These are phyloP conservation scores for Novymonas esmeraldas DNA, from an alignment of 208 protist genomes.

Conservation along the genomic window DNA sequence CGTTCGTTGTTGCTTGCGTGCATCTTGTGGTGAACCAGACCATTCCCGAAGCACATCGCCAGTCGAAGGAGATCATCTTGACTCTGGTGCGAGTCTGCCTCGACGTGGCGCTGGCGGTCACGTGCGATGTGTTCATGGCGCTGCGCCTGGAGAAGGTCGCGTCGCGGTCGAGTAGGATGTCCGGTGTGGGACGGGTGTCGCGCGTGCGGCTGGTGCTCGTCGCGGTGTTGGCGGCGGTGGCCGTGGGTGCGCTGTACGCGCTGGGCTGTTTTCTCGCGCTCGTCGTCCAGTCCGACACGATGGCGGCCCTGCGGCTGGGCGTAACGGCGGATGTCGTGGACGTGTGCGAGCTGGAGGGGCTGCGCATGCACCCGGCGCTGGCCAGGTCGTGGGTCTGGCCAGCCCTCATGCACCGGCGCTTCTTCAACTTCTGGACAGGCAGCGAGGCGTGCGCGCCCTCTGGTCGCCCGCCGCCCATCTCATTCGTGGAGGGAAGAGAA, in stretches of 20 bases:
- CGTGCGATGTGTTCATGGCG: background rate
- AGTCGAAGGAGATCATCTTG: constrained; percentile 59
- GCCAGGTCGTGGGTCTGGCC: constrained; percentile 46
- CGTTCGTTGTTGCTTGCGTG: background rate
- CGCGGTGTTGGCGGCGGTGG: background rate
- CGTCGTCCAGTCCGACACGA: constrained; percentile 18
- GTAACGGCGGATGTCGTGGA: constrained; percentile 43
- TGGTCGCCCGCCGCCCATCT: constrained; percentile 16
- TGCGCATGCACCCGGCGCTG: constrained; percentile 31
- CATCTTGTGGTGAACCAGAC: constrained; percentile 31
- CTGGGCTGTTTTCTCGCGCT: background rate
- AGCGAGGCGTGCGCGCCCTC: constrained; percentile 34
- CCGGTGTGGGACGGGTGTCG: background rate
- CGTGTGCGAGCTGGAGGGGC: constrained; percentile 41
- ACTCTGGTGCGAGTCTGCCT: constrained; percentile 18
- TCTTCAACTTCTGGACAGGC: constrained; percentile 51
- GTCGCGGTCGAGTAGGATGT: background rate
- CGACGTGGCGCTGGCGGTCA: constrained; percentile 4
- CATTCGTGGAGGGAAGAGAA: constrained; percentile 38
- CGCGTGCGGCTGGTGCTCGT: background rate
- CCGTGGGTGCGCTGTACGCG: background rate
- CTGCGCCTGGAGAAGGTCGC: constrained; percentile 2
- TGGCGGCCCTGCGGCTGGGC: constrained; percentile 27
- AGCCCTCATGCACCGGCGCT: constrained; percentile 33
- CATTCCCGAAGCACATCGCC: constrained; percentile 34